Evolutionary conservation across 1,284 basidiomycete species (phyloP).

Genomic region (Trichosporon faecale): DNA sequence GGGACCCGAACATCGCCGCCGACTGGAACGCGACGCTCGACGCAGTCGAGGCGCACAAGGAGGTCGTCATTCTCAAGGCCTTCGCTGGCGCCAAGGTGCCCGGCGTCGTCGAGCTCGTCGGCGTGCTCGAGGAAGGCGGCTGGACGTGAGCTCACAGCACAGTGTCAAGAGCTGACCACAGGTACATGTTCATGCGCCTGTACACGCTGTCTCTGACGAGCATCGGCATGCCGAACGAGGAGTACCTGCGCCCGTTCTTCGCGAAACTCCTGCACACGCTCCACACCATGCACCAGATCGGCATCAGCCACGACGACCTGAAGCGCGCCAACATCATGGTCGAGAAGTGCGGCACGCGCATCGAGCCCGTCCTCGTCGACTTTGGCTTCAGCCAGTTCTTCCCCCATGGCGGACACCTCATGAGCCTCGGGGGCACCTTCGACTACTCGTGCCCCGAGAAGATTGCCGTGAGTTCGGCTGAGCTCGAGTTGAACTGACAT

Average conservation of each 20-base stretch:
- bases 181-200: conserved; percentile 45
- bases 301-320: conserved; percentile 49
- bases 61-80: conserved; percentile 49
- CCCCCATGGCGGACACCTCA: conserved; percentile 30
- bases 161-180: conserved; percentile 16
- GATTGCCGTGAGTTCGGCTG: conserved; percentile 30
- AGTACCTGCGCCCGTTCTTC: conserved; percentile 36
- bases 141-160: conserved; percentile 44
- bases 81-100: conserved; percentile 40
- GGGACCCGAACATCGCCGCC: conserved; percentile 12
- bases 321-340: conserved; percentile 48
- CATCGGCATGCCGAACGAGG: background rate
- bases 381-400: conserved; percentile 50
- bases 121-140: conserved; percentile 44
- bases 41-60: conserved; percentile 50
- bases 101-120: conserved; percentile 46
- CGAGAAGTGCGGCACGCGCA: background rate
- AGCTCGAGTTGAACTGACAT: background rate
- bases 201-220: conserved; percentile 20
- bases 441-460: conserved; percentile 51
- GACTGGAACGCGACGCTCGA: conserved; percentile 40
- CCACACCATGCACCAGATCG: conserved; percentile 41
- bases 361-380: conserved; percentile 40
- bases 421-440: conserved; percentile 45
- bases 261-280: conserved; percentile 39